Percentiles rank a stretch among this genome's conserved stretches.
Conservation (phyloP, 106 monocot genomes). For the Dioscorea alata region DNA sequence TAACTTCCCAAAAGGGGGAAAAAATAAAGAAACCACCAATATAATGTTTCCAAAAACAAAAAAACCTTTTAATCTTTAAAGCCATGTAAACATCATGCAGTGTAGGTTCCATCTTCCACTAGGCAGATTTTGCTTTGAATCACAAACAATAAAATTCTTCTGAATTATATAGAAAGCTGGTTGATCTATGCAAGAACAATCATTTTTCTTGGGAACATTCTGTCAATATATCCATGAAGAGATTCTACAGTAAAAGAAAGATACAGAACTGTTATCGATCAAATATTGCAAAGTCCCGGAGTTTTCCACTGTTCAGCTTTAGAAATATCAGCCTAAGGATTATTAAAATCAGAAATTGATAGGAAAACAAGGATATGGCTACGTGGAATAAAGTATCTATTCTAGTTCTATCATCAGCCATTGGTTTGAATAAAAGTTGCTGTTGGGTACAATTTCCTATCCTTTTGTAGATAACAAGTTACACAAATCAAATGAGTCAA, state of each 20-base stretch:
- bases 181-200: not conserved
- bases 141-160: not conserved
- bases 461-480: no score
- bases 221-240: not conserved
- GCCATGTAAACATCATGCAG: no score
- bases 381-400: constrained; percentile 3
- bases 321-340: constrained; percentile 5
- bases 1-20: no score
- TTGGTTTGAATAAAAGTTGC: constrained; percentile 1
- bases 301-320: not conserved
- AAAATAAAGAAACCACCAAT: no score
- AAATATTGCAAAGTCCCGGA: not conserved
- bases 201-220: not conserved
- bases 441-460: no score
- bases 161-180: not conserved
- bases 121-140: not conserved
- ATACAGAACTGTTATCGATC: constrained; percentile 5
- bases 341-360: constrained; percentile 1
- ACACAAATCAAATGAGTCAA: no score
- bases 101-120: no score
- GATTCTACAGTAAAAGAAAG: not conserved
- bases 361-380: not conserved
- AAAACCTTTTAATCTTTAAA: no score
- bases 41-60: no score
- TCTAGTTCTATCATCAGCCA: constrained; percentile 1